Conservation (phyloP, 306 rosid genomes). For the Crataegus laevigata region DNA sequence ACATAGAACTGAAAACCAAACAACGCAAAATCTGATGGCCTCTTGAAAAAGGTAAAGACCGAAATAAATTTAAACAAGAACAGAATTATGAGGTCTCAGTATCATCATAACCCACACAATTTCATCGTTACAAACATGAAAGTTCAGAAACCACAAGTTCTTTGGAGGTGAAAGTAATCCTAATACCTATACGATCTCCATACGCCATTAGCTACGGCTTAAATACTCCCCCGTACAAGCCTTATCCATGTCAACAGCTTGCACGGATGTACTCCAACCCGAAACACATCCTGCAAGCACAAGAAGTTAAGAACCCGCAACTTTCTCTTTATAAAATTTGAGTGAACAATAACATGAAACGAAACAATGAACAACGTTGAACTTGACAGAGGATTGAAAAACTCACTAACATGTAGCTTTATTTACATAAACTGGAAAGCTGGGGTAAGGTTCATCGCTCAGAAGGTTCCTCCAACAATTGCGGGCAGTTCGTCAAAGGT, state of each 20-base stretch:
- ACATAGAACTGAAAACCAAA: neutral
- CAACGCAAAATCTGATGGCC: neutral
- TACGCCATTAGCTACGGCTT: slow-evolving; percentile 39
- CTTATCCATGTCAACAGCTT: slow-evolving; percentile 21
- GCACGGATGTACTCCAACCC: slow-evolving; percentile 12
- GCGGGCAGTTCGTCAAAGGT: slow-evolving; percentile 66
- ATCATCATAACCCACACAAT: slow-evolving; percentile 28
- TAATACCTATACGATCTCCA: slow-evolving; percentile 34
- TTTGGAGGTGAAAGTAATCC: slow-evolving; percentile 24
- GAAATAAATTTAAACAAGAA: slow-evolving; percentile 22
- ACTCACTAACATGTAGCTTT: slow-evolving; percentile 74
- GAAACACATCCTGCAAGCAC: slow-evolving; percentile 50
- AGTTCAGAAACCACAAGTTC: slow-evolving; percentile 29
- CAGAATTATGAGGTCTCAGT: slow-evolving; percentile 36
- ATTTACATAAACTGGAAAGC: slow-evolving; percentile 56
- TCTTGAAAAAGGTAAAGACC: slow-evolving; percentile 1
- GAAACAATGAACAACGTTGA: neutral
- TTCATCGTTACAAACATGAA: slow-evolving; percentile 46
- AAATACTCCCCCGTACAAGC: slow-evolving; percentile 29
- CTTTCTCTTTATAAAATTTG: neutral
- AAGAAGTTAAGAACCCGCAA: neutral
- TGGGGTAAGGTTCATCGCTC: slow-evolving; percentile 17
- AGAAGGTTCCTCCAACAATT: slow-evolving; percentile 48
- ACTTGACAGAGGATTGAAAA: neutral
- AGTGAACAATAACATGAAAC: neutral